Percentiles rank a stretch among this genome's conserved stretches.
phyloP scores from a whole-genome alignment of 441 rosid genomes.

The Cnidoscolus chayamansa region DNA sequence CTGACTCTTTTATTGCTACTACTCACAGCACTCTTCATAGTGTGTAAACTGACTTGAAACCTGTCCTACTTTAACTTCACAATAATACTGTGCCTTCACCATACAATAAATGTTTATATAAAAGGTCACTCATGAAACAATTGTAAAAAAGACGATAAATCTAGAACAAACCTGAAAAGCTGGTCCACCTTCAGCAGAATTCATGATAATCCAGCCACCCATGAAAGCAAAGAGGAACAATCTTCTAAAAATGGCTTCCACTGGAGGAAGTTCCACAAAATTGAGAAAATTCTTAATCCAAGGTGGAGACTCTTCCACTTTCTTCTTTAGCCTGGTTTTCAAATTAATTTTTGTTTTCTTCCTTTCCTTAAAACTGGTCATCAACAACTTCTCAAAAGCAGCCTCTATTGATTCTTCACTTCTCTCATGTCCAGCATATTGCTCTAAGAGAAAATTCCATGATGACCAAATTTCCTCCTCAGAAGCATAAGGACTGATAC shows the following conservation, averaged over 20 bases:
- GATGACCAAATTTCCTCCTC: conserved; percentile 96
- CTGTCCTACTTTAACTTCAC: too few relatives aligned
- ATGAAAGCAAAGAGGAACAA: conserved; percentile 89
- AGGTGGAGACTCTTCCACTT: conserved; percentile 90
- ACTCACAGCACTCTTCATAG: too few relatives aligned
- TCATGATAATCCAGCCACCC: conserved; percentile 99
- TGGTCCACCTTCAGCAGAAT: conserved; percentile 95
- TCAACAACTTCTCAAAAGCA: conserved; percentile 86
- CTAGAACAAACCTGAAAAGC: conserved; percentile 80
- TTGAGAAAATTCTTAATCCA: conserved; percentile 72
- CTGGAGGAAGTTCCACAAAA: conserved; percentile 56
- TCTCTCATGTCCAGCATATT: conserved; percentile 85
- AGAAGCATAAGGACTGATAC: conserved; percentile 67
- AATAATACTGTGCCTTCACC: not conserved
- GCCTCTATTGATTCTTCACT: conserved; percentile 88
- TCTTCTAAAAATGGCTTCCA: conserved; percentile 80
- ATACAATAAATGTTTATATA: not conserved
- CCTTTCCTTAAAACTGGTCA: conserved; percentile 68
- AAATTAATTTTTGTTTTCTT: conserved; percentile 82
- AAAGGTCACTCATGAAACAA: conserved; percentile 8
- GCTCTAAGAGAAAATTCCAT: conserved; percentile 82
- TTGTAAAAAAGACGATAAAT: conserved; percentile 10
- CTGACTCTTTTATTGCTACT: too few relatives aligned
- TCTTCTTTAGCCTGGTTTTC: conserved; percentile 75
- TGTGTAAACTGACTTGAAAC: too few relatives aligned